Conservation (phyloP, 2,329 filamentous ascomycete genomes). For the Aspergillus intermedius region DNA sequence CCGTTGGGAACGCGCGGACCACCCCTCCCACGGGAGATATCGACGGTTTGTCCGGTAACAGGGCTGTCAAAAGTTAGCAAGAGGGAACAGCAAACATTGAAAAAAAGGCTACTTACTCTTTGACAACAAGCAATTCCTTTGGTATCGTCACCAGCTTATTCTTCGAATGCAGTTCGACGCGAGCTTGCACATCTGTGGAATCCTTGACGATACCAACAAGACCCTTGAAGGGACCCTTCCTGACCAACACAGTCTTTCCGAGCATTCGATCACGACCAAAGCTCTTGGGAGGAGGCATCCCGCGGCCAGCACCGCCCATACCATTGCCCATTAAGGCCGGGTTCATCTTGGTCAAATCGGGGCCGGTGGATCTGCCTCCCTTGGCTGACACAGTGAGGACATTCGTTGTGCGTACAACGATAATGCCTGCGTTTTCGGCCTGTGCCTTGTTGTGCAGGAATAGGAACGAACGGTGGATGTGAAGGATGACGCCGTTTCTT, state of each 20-base stretch:
- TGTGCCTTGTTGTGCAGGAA: constrained; percentile 81
- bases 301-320: constrained; percentile 34
- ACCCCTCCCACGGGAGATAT: constrained; percentile 52
- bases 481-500: constrained; percentile 80
- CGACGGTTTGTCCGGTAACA: constrained; percentile 69
- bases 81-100: not conserved
- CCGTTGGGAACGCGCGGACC: constrained; percentile 43
- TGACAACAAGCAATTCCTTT: constrained; percentile 75
- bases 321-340: constrained; percentile 72
- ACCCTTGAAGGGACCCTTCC: constrained; percentile 84
- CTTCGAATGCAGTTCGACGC: constrained; percentile 90
- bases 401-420: constrained; percentile 77
- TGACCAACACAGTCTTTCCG: constrained; percentile 84
- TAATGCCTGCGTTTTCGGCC: constrained; percentile 82
- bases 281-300: constrained; percentile 63
- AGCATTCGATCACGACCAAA: constrained; percentile 75
- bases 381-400: constrained; percentile 91
- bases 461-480: constrained; percentile 87
- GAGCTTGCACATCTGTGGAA: constrained; percentile 75
- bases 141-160: constrained; percentile 81
- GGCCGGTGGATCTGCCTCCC: constrained; percentile 69
- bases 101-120: constrained; percentile 56
- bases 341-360: constrained; percentile 86
- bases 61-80: constrained; percentile 30
- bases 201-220: constrained; percentile 93